These are phyloP conservation scores for Rasamsonia emersonii DNA, from an alignment of 2,329 filamentous ascomycete species.

Conservation along the genomic window DNA sequence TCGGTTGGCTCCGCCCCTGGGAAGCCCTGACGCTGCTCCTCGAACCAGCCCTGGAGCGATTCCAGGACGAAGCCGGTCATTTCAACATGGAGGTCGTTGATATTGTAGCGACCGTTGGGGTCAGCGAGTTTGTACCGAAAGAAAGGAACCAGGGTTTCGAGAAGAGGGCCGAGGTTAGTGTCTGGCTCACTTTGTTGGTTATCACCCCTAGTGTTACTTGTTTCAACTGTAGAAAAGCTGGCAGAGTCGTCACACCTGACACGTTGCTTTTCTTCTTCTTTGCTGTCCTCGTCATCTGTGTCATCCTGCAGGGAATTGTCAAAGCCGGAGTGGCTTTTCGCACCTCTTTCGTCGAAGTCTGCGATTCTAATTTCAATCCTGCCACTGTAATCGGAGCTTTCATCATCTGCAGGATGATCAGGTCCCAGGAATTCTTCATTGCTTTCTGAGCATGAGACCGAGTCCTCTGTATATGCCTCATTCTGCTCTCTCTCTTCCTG, in stretches of 20 bases:
- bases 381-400: no score
- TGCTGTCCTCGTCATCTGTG: no score
- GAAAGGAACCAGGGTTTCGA: constrained; percentile 16
- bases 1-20: constrained; percentile 8
- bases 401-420: no score
- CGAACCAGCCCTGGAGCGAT: constrained; percentile 18
- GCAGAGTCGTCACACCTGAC: background rate
- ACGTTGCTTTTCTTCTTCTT: no score
- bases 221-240: background rate
- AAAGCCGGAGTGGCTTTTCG: no score
- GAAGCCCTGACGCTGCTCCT: constrained; percentile 13
- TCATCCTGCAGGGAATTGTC: no score
- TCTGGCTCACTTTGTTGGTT: no score
- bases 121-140: constrained; percentile 19
- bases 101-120: constrained; percentile 13
- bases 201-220: background rate
- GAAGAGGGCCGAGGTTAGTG: constrained; percentile 6
- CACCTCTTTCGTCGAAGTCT: no score
- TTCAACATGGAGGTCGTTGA: constrained; percentile 17
- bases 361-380: no score
- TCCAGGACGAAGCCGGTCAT: constrained; percentile 21
- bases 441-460: no score
- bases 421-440: no score
- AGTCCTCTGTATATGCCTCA: no score
- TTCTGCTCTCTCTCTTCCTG: constrained; percentile 4